phyloP scores from a whole-genome alignment of 1,284 basidiomycete species.

The Trichosporon coremiiforme region DNA sequence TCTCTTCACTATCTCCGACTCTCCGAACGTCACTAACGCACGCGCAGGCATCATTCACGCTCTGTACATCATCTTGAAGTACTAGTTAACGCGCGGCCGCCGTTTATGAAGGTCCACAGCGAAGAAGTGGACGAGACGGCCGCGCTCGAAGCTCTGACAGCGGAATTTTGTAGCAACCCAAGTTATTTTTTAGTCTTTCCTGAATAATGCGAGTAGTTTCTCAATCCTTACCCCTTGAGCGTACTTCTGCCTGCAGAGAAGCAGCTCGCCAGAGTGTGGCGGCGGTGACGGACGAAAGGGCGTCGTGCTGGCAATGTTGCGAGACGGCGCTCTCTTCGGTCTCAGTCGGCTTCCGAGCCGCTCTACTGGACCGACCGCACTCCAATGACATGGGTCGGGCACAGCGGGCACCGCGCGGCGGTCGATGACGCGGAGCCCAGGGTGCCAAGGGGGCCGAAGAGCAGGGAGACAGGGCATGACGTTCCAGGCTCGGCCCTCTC shows the following conservation, averaged over 20 bases:
- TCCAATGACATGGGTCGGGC: not conserved
- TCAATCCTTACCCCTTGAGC: not conserved
- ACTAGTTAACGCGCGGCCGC: slow-evolving; percentile 20
- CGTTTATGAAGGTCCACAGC: not conserved
- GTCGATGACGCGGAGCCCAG: slow-evolving; percentile 3
- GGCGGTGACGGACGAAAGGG: not conserved
- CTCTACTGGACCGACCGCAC: not conserved
- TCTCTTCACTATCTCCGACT: not conserved
- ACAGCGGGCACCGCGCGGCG: too few species aligned
- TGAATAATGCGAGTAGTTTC: slow-evolving; percentile 14
- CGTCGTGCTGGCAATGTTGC: not conserved
- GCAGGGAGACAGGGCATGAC: not conserved
- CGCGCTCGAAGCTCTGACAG: not conserved
- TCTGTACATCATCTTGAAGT: slow-evolving; percentile 50
- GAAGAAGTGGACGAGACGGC: slow-evolving; percentile 2
- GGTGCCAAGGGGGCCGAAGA: not conserved
- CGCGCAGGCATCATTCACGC: slow-evolving; percentile 45
- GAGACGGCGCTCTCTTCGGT: not conserved
- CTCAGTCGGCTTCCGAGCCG: not conserved
- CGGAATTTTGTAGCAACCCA: slow-evolving; percentile 12
- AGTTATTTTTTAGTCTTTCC: not conserved
- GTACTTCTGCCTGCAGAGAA: too few species aligned
- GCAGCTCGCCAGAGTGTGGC: too few species aligned
- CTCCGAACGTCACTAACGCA: not conserved
- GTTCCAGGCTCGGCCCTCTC: not conserved